Conservation (phyloP, 257 asterid genomes). For the Vinca minor region DNA sequence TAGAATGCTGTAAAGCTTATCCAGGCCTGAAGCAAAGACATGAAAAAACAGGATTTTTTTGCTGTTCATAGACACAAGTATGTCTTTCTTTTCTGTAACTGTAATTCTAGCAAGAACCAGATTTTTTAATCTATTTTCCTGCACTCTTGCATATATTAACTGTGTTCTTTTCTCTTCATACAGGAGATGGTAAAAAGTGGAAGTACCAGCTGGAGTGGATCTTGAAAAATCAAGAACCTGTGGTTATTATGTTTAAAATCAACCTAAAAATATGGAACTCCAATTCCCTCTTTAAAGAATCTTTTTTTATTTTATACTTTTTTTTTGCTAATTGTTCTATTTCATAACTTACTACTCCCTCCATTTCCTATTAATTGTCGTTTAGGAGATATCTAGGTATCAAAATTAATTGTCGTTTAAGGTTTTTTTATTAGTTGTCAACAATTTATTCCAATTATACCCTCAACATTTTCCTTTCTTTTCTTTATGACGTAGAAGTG, state of each 20-base stretch:
- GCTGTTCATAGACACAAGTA: background rate
- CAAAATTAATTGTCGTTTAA: too few species aligned
- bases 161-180: background rate
- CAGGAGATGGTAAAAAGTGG: background rate
- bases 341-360: too few species aligned
- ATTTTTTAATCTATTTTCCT: background rate
- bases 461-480: too few species aligned
- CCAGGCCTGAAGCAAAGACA: conserved; percentile 12
- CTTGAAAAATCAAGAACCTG: background rate
- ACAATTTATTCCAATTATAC: too few species aligned
- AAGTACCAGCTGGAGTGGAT: background rate
- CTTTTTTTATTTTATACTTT: background rate
- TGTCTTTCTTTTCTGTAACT: background rate
- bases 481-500: too few species aligned
- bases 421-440: too few species aligned
- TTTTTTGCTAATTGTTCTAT: too few species aligned
- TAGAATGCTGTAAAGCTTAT: conserved; percentile 7
- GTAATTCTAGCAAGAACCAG: background rate
- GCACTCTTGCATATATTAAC: background rate
- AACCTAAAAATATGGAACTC: background rate
- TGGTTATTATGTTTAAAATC: background rate
- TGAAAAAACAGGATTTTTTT: background rate
- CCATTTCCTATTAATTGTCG: too few species aligned
- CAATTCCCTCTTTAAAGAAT: too few species aligned
- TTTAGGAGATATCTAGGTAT: too few species aligned